phyloP scores from a whole-genome alignment of 371 early-diverging fungal species.

The Apophysomyces variabilis region DNA sequence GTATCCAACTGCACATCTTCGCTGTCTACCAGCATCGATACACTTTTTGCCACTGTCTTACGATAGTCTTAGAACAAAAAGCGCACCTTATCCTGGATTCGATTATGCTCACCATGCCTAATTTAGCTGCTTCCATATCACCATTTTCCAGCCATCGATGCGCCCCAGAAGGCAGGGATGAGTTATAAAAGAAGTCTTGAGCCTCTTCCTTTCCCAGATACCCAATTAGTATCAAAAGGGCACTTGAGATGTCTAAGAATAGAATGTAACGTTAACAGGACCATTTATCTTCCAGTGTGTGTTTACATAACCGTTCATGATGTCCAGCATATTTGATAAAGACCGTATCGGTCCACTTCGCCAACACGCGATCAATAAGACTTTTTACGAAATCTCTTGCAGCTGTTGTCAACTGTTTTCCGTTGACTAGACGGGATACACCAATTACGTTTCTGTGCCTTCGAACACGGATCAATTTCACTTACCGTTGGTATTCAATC shows the following conservation, averaged over 20 bases:
- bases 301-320: slow-evolving; percentile 37
- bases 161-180: slow-evolving; percentile 22
- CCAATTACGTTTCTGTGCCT: not conserved
- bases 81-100: not conserved
- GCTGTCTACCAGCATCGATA: slow-evolving; percentile 29
- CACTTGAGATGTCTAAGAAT: slow-evolving; percentile 35
- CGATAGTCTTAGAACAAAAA: not conserved
- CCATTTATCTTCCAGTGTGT: too few relatives aligned
- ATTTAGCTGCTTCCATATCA: slow-evolving; percentile 30
- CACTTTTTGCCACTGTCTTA: slow-evolving; percentile 39
- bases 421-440: not conserved
- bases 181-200: slow-evolving; percentile 13
- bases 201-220: slow-evolving; percentile 23
- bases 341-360: slow-evolving; percentile 43
- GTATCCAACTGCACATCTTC: slow-evolving; percentile 29
- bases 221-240: slow-evolving; percentile 28
- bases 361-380: slow-evolving; percentile 17
- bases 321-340: slow-evolving; percentile 37
- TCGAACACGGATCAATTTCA: not conserved
- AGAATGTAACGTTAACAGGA: not conserved
- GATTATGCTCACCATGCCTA: slow-evolving; percentile 34
- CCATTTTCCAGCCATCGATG: slow-evolving; percentile 33
- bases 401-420: not conserved
- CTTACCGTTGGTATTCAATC: not conserved
- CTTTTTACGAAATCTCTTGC: not conserved